A percentile compares a stretch with the other conserved stretches of the same genome.
These are phyloP conservation scores for Coprinellus micaceus DNA, from an alignment of 768 basidiomycete genomes.

Conservation along the genomic window DNA sequence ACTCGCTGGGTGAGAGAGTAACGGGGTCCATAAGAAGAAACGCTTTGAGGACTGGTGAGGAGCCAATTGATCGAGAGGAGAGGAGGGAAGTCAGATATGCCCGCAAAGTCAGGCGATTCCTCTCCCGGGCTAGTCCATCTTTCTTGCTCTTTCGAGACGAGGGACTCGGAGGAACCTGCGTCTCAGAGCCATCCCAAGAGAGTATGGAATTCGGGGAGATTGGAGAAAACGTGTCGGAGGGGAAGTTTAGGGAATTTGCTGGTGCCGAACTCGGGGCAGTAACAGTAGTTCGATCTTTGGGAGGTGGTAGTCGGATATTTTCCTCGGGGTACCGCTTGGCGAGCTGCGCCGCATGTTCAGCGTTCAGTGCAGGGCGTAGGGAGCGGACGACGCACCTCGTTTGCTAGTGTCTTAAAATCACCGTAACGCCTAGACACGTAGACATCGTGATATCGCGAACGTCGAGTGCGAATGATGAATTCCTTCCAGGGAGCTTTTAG, in stretches of 20 bases:
- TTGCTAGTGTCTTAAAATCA: conserved; percentile 85
- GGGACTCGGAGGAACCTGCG: background rate
- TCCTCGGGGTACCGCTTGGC: conserved; percentile 83
- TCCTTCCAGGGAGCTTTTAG: conserved; percentile 50
- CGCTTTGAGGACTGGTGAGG: conserved; percentile 79
- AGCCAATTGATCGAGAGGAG: conserved; percentile 65
- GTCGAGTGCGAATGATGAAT: conserved; percentile 88
- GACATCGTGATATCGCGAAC: conserved; percentile 67
- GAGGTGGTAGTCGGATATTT: conserved; percentile 75
- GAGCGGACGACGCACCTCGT: conserved; percentile 61
- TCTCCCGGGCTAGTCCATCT: conserved; percentile 74
- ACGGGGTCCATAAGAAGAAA: conserved; percentile 83
- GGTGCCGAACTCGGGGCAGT: conserved; percentile 35
- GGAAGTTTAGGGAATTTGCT: conserved; percentile 11
- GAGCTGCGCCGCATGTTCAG: conserved; percentile 47
- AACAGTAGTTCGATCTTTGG: conserved; percentile 80
- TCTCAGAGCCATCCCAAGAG: background rate
- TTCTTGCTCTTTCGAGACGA: background rate
- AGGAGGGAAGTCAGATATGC: conserved; percentile 87
- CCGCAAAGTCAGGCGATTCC: conserved; percentile 91
- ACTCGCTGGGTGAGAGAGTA: conserved; percentile 62
- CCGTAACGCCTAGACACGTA: conserved; percentile 93
- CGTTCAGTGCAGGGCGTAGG: background rate
- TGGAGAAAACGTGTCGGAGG: background rate
- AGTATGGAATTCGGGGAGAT: background rate